Conservation (phyloP, 2,329 filamentous ascomycete species). For the Calonectria ilicicola region DNA sequence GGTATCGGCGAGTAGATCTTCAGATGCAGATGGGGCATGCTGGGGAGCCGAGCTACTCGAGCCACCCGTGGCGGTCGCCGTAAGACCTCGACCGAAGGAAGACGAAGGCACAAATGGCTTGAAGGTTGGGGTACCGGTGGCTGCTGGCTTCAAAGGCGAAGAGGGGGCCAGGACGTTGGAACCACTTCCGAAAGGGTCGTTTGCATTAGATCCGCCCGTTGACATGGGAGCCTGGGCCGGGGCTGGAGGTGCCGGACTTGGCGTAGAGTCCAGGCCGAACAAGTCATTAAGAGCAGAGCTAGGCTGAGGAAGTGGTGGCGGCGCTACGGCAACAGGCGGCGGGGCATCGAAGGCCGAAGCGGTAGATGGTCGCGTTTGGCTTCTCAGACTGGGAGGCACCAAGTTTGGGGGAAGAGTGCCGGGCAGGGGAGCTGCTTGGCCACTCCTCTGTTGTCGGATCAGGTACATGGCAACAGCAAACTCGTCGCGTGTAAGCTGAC, state of each 20-base stretch:
- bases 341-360: constrained; percentile 67
- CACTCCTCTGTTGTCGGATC: constrained; percentile 88
- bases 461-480: constrained; percentile 98
- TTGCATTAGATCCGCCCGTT: constrained; percentile 78
- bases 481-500: constrained; percentile 86
- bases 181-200: constrained; percentile 72
- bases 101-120: constrained; percentile 95
- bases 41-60: constrained; percentile 48
- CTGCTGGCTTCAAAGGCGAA: constrained; percentile 65
- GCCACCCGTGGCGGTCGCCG: constrained; percentile 78
- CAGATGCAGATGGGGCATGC: constrained; percentile 65
- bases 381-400: constrained; percentile 87
- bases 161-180: constrained; percentile 60
- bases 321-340: constrained; percentile 50
- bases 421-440: constrained; percentile 74
- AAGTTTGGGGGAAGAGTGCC: constrained; percentile 82
- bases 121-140: constrained; percentile 69
- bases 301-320: constrained; percentile 58
- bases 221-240: constrained; percentile 73
- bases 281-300: constrained; percentile 93
- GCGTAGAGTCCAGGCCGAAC: constrained; percentile 82
- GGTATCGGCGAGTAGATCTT: constrained; percentile 91
- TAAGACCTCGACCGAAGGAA: constrained; percentile 87
- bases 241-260: constrained; percentile 55
- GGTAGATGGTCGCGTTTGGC: constrained; percentile 63